These are phyloP conservation scores for Symmetrospora coprosmae DNA, from an alignment of 768 basidiomycete genomes.

Conservation along the genomic window DNA sequence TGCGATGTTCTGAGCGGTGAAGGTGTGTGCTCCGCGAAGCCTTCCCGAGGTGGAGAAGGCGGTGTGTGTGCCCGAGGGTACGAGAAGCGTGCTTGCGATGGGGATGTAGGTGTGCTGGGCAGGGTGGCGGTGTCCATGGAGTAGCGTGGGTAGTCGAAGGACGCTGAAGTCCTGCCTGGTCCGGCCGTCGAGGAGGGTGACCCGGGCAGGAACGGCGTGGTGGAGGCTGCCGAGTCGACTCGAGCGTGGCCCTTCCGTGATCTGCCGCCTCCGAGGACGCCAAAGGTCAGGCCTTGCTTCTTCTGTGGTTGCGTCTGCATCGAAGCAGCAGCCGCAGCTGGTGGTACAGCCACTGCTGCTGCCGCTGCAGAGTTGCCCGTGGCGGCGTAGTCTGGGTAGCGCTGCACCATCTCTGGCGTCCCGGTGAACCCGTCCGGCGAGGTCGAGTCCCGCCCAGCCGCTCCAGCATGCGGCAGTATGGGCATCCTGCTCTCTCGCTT, in stretches of 20 bases:
- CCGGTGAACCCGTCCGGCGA: neutral
- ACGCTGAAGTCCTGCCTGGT: neutral
- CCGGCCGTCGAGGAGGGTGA: neutral
- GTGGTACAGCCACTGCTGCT: neutral
- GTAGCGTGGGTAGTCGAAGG: neutral
- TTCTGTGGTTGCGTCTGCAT: neutral
- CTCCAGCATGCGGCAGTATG: neutral
- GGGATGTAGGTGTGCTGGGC: too few species aligned
- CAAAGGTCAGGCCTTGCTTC: neutral
- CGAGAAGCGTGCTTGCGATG: too few species aligned
- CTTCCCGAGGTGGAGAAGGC: too few species aligned
- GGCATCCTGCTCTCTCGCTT: neutral
- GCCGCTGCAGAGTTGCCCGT: neutral
- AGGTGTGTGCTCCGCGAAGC: too few species aligned
- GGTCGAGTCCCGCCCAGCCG: neutral
- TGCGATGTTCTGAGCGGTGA: too few species aligned
- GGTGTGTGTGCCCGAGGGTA: too few species aligned
- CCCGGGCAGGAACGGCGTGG: neutral
- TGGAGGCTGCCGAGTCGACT: neutral
- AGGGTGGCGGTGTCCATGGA: too few species aligned
- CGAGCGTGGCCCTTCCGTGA: neutral
- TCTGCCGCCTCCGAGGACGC: neutral
- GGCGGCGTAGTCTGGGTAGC: neutral
- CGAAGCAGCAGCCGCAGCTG: neutral
- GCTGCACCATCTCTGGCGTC: constrained; percentile 4